Base-by-base conservation (phyloP, 2,329 filamentous ascomycete genomes). In the Gremmenia infestans region DNA sequence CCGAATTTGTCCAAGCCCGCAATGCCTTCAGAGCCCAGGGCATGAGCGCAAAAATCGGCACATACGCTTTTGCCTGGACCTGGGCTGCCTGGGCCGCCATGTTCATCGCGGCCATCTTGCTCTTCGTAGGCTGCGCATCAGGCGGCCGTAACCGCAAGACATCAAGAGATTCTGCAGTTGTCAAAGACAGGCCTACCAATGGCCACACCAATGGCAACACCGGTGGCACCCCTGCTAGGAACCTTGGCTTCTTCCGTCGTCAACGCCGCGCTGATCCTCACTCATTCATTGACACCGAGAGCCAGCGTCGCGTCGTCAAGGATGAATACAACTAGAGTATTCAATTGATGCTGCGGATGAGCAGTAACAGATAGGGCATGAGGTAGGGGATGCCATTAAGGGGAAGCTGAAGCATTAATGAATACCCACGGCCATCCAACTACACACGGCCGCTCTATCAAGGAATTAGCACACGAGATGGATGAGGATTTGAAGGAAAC, bases 51-150 rank as follows among this genome's bases (percentile, higher is more conserved):
- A 71, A 69, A 11, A 70, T 94, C 39, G 89, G 89, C 52, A 68
- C 67, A 35, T 88, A 86, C 66, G 86, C 84, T 19, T 89, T 90
- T 67, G 89, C 81, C 46, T 93, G 91, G 74, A 85, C 83, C 60
- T 94, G 89, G 89, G 85, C 79, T 15, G 81, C 87, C 1, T 83
- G 85, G 72, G 81, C 81, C 9, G 80, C 80, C 53, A 81, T 89
- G 65, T 73, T 90, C 62, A 70, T 92, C 61, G 80, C 87, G 15
- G 81, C 80, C 4, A 63, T 89, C 32, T 73, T 91, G 56, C 89
- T 91, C 75, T 87, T 81, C 71, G 53, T 85, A 35, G 83, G 83
- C 52, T 80, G 82, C 59, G 52, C 65, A 40, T 48, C 57, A 42
- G 68, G 70, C 28, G 75, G 25, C 51, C 75, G 61, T 53, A 55